Percentiles rank a stretch among this genome's conserved stretches.
Evolutionary conservation across 2,329 filamentous ascomycete species (phyloP).

Genomic region (Fusarium irregulare): DNA sequence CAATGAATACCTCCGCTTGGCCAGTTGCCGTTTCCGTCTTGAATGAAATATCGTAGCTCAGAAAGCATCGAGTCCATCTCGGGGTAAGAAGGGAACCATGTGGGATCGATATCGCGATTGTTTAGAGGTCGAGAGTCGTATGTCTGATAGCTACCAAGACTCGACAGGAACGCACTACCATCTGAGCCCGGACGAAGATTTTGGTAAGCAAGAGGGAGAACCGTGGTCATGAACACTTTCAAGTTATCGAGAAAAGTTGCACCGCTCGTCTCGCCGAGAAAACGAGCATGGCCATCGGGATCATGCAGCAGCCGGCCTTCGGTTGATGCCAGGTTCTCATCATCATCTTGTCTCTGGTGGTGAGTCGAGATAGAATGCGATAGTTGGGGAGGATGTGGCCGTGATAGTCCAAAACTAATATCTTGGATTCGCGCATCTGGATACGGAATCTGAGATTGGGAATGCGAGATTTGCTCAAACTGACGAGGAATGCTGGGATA

Average conservation of each 20-base stretch:
- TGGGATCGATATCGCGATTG: conserved; percentile 53
- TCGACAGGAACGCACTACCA: conserved; percentile 53
- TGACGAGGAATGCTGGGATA: conserved; percentile 27
- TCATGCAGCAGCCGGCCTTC: conserved; percentile 60
- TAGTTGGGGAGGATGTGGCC: conserved; percentile 12
- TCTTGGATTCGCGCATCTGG: conserved; percentile 26
- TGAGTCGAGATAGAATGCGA: not conserved
- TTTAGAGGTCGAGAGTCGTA: conserved; percentile 58
- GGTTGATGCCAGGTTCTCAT: conserved; percentile 40
- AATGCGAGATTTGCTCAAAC: conserved; percentile 14
- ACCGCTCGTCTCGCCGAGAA: conserved; percentile 62
- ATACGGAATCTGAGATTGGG: conserved; percentile 18
- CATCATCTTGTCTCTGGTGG: conserved; percentile 40
- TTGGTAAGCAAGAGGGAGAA: conserved; percentile 50
- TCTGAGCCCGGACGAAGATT: conserved; percentile 38
- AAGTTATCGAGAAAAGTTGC: conserved; percentile 62
- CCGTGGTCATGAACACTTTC: conserved; percentile 59
- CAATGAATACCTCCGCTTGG: conserved; percentile 61
- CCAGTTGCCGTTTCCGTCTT: conserved; percentile 57
- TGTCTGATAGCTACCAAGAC: conserved; percentile 60
- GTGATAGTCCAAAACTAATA: conserved; percentile 5
- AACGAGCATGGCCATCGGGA: conserved; percentile 57
- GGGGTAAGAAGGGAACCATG: conserved; percentile 52
- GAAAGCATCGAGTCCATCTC: conserved; percentile 55
- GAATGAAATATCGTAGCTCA: conserved; percentile 57